A percentile compares a stretch with the other conserved stretches of the same genome.
These are phyloP conservation scores for Psophocarpus tetragonolobus DNA, from an alignment of 306 rosid species.

Conservation along the genomic window DNA sequence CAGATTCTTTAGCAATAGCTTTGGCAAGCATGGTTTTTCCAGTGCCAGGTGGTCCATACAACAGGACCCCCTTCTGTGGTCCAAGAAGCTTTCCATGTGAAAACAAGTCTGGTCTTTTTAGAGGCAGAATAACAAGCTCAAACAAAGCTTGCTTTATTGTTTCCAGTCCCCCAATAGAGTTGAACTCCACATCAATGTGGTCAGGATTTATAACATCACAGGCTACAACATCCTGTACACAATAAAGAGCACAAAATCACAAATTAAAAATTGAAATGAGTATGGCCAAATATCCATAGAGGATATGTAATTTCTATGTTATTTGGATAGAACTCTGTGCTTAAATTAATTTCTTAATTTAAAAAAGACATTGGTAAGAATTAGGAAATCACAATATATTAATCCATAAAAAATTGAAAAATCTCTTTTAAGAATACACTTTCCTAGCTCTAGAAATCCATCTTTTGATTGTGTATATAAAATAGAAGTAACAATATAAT, in stretches of 20 bases:
- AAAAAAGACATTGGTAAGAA: not conserved
- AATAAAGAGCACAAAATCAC: constrained; percentile 17
- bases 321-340: constrained; percentile 4
- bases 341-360: not conserved
- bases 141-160: constrained; percentile 71
- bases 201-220: constrained; percentile 97
- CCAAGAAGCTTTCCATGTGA: constrained; percentile 87
- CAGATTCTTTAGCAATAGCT: constrained; percentile 97
- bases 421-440: not conserved
- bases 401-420: not conserved
- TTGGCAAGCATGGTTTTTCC: constrained; percentile 99
- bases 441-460: not conserved
- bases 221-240: constrained; percentile 87
- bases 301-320: not conserved
- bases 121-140: constrained; percentile 93
- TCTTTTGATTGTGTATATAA: not conserved
- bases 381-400: not conserved
- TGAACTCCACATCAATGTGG: constrained; percentile 83
- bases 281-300: not conserved
- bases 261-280: not conserved
- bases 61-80: constrained; percentile 91
- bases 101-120: constrained; percentile 80
- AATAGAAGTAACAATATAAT: not conserved
- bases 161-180: constrained; percentile 88
- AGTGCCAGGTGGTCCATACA: constrained; percentile 98